Percentiles rank a stretch among this genome's conserved stretches.
Conservation (phyloP, 164 flowering plant species). For the Kalanchoe fedtschenkoi region DNA sequence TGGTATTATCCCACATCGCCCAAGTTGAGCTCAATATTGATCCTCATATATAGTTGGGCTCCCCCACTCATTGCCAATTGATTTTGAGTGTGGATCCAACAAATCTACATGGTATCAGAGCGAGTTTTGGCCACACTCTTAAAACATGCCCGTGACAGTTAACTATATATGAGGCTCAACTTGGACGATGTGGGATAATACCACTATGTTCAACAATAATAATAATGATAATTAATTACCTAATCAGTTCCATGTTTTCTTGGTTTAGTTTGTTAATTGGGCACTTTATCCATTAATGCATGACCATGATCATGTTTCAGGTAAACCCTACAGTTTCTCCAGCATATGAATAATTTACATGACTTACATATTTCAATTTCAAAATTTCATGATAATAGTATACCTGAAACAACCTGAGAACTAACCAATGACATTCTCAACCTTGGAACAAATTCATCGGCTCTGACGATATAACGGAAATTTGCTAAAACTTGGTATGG, state of each 20-base stretch:
- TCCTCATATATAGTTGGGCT: no score
- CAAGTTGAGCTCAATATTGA: no score
- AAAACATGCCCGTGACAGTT: no score
- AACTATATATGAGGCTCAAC: no score
- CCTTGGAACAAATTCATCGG: neutral
- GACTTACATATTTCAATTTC: neutral
- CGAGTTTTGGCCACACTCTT: no score
- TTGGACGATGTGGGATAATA: no score
- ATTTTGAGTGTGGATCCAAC: no score
- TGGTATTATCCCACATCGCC: no score
- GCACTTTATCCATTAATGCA: no score
- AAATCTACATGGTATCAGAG: no score
- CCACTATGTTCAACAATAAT: no score
- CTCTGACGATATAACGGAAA: neutral
- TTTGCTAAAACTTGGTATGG: neutral
- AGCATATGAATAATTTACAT: neutral
- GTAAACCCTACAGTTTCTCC: neutral
- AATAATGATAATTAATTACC: neutral
- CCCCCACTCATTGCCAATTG: no score
- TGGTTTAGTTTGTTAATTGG: neutral
- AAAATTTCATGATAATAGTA: neutral
- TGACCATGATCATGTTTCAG: neutral
- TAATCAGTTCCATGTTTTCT: neutral
- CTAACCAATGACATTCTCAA: neutral
- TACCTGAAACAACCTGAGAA: conserved; percentile 1